phyloP scores from a whole-genome alignment of 805 yeast genomes.

The Candida pseudoglaebosa region DNA sequence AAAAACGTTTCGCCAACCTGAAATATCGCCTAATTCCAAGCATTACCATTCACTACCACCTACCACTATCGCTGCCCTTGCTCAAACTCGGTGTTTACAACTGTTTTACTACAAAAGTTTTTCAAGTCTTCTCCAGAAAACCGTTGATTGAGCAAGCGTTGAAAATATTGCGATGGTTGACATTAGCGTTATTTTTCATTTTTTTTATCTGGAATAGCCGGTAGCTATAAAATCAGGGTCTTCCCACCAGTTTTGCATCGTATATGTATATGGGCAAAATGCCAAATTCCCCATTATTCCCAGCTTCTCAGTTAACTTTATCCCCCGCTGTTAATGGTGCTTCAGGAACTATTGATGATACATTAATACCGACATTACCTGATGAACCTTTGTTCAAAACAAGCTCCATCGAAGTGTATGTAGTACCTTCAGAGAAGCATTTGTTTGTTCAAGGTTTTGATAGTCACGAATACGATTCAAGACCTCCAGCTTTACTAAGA shows the following conservation, averaged over 20 bases:
- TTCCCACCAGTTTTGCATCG: neutral
- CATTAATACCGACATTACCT: constrained; percentile 45
- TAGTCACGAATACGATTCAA: constrained; percentile 52
- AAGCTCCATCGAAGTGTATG: constrained; percentile 62
- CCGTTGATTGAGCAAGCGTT: no score
- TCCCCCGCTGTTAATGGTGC: constrained; percentile 8
- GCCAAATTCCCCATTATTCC: constrained; percentile 25
- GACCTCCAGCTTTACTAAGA: constrained; percentile 76
- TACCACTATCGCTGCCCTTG: no score
- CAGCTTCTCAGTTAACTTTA: constrained; percentile 22
- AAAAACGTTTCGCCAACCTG: no score
- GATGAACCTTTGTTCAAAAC: constrained; percentile 57
- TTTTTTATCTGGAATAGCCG: no score
- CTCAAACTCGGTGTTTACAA: no score
- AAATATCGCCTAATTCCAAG: no score
- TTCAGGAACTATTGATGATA: constrained; percentile 6
- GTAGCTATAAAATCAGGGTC: no score
- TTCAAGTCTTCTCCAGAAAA: no score
- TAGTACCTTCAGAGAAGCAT: constrained; percentile 75
- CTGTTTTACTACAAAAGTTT: no score
- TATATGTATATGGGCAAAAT: constrained; percentile 5
- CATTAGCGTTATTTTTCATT: no score
- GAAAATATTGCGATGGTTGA: no score
- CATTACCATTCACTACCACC: no score
- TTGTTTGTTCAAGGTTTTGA: constrained; percentile 82